Evolutionary conservation across 2,329 filamentous ascomycete species (phyloP).

Genomic region (Talaromyces sp.): DNA sequence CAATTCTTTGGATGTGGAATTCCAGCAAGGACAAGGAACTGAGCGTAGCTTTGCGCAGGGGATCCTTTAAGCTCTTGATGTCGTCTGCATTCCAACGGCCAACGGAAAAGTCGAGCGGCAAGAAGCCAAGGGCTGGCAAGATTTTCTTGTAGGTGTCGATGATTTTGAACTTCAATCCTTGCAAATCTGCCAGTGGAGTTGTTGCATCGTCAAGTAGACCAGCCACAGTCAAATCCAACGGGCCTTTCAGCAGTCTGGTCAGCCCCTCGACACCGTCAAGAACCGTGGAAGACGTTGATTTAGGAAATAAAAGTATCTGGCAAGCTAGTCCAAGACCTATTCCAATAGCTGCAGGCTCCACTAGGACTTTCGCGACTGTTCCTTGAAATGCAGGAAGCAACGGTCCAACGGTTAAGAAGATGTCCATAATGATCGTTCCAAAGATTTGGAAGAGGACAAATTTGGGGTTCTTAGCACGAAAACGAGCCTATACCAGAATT

Average conservation of each 20-base stretch:
- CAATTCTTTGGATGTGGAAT: slow-evolving; percentile 44
- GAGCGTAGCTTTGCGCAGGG: slow-evolving; percentile 40
- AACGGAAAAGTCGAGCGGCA: slow-evolving; percentile 52
- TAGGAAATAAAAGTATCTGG: slow-evolving; percentile 53
- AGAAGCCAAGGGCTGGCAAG: slow-evolving; percentile 46
- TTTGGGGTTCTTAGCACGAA: slow-evolving; percentile 52
- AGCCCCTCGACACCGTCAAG: slow-evolving; percentile 38
- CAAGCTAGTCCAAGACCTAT: slow-evolving; percentile 50
- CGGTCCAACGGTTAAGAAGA: slow-evolving; percentile 51
- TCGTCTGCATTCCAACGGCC: slow-evolving; percentile 52
- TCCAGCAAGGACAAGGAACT: slow-evolving; percentile 44
- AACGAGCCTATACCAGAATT: slow-evolving; percentile 36
- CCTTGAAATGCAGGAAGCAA: slow-evolving; percentile 46
- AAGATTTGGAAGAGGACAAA: slow-evolving; percentile 51
- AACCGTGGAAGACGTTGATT: slow-evolving; percentile 52
- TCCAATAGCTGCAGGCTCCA: slow-evolving; percentile 52
- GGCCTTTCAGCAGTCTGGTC: slow-evolving; percentile 29
- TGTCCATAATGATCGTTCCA: slow-evolving; percentile 50
- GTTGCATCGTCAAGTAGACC: slow-evolving; percentile 20
- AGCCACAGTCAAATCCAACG: slow-evolving; percentile 34
- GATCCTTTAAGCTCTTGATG: slow-evolving; percentile 41
- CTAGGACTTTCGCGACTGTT: slow-evolving; percentile 42
- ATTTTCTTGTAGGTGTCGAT: slow-evolving; percentile 44
- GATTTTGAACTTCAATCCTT: slow-evolving; percentile 35
- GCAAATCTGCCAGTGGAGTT: slow-evolving; percentile 25